phyloP scores from a whole-genome alignment of 768 basidiomycete species.

The Cystobasidiopsis lactophilus region DNA sequence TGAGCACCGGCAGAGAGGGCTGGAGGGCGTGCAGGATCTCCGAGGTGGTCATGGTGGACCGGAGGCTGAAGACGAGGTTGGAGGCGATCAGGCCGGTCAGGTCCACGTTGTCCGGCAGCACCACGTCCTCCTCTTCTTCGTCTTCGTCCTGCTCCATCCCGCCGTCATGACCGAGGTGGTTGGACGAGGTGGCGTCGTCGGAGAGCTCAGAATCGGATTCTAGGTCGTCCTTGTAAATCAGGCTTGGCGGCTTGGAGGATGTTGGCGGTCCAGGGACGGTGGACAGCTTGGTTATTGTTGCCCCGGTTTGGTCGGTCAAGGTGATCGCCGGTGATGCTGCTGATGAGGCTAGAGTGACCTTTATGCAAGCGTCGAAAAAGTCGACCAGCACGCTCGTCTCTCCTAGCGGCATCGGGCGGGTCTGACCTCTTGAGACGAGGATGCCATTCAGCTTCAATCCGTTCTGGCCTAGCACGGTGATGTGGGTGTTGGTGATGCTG shows the following conservation, averaged over 20 bases:
- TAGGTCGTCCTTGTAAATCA: neutral
- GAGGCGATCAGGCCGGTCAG: constrained; percentile 5
- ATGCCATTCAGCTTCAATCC: constrained; percentile 5
- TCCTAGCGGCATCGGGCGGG: neutral
- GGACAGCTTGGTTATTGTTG: neutral
- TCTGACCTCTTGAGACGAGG: neutral
- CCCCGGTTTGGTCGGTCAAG: neutral
- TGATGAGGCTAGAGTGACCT: neutral
- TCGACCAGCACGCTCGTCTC: neutral
- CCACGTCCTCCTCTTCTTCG: neutral
- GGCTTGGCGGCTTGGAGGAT: neutral
- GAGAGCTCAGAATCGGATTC: neutral
- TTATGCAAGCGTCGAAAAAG: neutral
- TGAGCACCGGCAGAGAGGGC: neutral
- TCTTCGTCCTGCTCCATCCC: neutral
- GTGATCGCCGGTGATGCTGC: neutral
- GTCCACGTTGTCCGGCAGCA: neutral
- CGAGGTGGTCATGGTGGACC: constrained; percentile 3
- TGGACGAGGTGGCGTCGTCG: neutral
- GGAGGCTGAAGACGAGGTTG: constrained; percentile 6
- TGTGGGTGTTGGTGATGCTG: neutral
- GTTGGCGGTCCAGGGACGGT: neutral
- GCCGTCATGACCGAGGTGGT: neutral
- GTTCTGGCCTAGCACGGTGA: constrained; percentile 7
- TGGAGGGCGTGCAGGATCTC: constrained; percentile 6